A percentile compares a stretch with the other conserved stretches of the same genome.
phyloP scores from a whole-genome alignment of 1,284 basidiomycete genomes.

The Sporisorium sorghi region DNA sequence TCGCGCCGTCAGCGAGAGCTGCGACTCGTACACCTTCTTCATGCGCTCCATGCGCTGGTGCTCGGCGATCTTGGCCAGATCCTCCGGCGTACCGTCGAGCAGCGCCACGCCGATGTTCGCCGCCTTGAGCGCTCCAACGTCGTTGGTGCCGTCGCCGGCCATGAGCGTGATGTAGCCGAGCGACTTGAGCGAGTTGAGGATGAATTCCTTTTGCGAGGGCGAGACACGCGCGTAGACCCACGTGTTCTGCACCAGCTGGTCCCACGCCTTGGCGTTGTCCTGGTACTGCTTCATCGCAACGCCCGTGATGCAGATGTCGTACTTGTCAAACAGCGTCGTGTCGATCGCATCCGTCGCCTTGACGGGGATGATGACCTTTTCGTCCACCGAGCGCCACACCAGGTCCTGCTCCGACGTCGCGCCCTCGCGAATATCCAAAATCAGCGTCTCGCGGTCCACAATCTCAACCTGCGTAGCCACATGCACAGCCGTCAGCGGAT shows the following conservation, averaged over 20 bases:
- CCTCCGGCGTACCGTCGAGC: conserved; percentile 67
- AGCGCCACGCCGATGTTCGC: conserved; percentile 68
- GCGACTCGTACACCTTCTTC: conserved; percentile 68
- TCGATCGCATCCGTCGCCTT: conserved; percentile 57
- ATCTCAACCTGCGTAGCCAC: conserved; percentile 68
- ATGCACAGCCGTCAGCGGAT: conserved; percentile 67
- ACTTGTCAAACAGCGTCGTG: conserved; percentile 63
- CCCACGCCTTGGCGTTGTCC: conserved; percentile 52
- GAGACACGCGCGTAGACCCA: conserved; percentile 68
- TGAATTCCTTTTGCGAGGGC: conserved; percentile 68
- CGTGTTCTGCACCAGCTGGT: conserved; percentile 66
- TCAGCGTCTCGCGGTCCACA: conserved; percentile 65
- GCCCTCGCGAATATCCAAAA: conserved; percentile 63
- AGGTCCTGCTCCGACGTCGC: conserved; percentile 57
- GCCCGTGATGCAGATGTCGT: conserved; percentile 69
- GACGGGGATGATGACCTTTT: conserved; percentile 58
- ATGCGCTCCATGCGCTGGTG: conserved; percentile 66
- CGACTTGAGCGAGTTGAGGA: conserved; percentile 64
- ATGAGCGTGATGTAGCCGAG: conserved; percentile 68
- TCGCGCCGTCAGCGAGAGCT: conserved; percentile 60
- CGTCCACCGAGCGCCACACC: conserved; percentile 63
- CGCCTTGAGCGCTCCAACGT: conserved; percentile 68
- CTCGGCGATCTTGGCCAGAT: conserved; percentile 66
- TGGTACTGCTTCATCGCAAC: conserved; percentile 65
- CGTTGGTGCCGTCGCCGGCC: conserved; percentile 69